Conservation (phyloP, 805 yeast species). For the Nakazawaea ishiwadae region DNA sequence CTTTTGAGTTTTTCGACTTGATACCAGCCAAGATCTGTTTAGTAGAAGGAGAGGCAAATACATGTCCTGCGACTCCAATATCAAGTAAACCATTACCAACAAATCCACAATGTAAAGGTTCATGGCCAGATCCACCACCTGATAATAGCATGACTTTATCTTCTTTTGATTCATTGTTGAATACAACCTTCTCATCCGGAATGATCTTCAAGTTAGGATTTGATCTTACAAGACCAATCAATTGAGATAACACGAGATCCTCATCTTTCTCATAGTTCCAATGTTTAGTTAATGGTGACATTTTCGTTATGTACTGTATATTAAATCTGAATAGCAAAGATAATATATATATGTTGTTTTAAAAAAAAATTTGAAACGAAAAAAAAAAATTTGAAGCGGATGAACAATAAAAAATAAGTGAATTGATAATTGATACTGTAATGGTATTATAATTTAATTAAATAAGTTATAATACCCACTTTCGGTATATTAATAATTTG, state of each 20-base stretch:
- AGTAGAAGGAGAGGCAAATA: constrained; percentile 95
- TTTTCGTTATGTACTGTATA: not conserved
- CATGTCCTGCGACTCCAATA: constrained; percentile 85
- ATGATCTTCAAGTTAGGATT: constrained; percentile 53
- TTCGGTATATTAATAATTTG: too few species aligned
- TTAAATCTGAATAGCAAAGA: not conserved
- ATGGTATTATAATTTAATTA: too few species aligned
- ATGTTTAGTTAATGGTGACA: constrained; percentile 27
- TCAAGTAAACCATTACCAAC: constrained; percentile 81
- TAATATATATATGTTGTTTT: not conserved
- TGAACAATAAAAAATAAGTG: too few species aligned
- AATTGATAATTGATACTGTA: too few species aligned
- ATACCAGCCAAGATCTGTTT: constrained; percentile 76
- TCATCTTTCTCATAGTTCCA: constrained; percentile 39
- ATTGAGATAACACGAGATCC: constrained; percentile 42
- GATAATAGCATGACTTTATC: constrained; percentile 69
- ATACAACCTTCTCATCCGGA: constrained; percentile 53
- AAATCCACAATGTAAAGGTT: constrained; percentile 89
- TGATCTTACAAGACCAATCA: constrained; percentile 47
- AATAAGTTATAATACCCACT: too few species aligned
- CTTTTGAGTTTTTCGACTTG: constrained; percentile 45
- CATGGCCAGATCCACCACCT: constrained; percentile 89
- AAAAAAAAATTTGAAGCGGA: too few species aligned
- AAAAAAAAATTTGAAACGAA: too few species aligned
- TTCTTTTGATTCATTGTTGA: constrained; percentile 28